Conservation (phyloP, 306 rosid species). For the Mucuna pruriens region DNA sequence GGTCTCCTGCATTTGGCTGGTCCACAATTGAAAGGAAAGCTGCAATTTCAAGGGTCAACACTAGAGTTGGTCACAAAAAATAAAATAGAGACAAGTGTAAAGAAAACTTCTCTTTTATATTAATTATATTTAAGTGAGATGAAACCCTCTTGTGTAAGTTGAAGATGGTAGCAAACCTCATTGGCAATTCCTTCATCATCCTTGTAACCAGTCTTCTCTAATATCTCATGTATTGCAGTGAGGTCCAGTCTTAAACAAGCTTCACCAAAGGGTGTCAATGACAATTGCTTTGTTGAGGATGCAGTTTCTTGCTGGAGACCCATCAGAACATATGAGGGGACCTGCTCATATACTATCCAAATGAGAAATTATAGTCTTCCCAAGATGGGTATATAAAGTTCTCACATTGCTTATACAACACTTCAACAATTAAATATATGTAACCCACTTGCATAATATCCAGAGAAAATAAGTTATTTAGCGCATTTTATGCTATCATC, state of each 20-base stretch:
- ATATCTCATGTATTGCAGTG: conserved; percentile 86
- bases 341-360: conserved; percentile 65
- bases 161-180: conserved; percentile 64
- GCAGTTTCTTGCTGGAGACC: conserved; percentile 69
- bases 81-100: background rate
- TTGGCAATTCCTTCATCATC: conserved; percentile 97
- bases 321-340: conserved; percentile 76
- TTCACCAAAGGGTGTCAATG: conserved; percentile 89
- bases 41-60: conserved; percentile 55
- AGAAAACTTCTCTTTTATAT: background rate
- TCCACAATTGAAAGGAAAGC: conserved; percentile 99
- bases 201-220: conserved; percentile 94
- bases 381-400: conserved; percentile 20
- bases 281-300: conserved; percentile 61
- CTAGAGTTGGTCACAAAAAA: background rate
- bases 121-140: background rate
- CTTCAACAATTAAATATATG: background rate
- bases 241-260: conserved; percentile 89
- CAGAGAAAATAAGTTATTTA: too few relatives aligned
- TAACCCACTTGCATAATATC: background rate
- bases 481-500: too few relatives aligned
- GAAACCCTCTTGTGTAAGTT: background rate
- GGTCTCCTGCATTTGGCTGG: conserved; percentile 94
- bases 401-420: conserved; percentile 2
- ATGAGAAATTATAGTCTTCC: conserved; percentile 59